These are phyloP conservation scores for Yueomyces sp. DNA, from an alignment of 805 yeast species.

Conservation along the genomic window DNA sequence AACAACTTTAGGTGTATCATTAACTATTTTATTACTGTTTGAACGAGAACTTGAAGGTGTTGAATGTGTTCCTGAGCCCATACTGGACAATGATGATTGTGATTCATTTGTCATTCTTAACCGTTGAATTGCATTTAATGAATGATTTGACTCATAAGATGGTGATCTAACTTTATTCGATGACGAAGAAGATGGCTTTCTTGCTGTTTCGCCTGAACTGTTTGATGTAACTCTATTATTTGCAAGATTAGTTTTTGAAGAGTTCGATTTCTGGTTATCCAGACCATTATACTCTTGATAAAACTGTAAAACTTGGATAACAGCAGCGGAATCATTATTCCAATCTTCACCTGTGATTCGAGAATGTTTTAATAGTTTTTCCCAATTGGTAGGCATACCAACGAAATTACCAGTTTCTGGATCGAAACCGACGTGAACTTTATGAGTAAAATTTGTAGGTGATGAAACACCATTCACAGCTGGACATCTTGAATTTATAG, in stretches of 20 bases:
- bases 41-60: not conserved
- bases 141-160: not conserved
- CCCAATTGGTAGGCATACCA: slow-evolving; percentile 94
- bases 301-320: slow-evolving; percentile 79
- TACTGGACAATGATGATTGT: not conserved
- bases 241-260: not conserved
- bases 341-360: slow-evolving; percentile 89
- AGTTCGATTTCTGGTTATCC: not conserved
- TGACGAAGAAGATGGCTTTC: not conserved
- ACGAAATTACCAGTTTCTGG: slow-evolving; percentile 78
- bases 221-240: not conserved
- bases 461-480: slow-evolving; percentile 56
- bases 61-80: not conserved
- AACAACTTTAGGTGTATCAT: not conserved
- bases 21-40: not conserved
- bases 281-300: slow-evolving; percentile 35
- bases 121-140: not conserved
- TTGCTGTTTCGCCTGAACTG: not conserved
- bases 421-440: slow-evolving; percentile 79
- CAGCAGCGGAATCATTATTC: slow-evolving; percentile 89
- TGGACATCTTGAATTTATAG: slow-evolving; percentile 68
- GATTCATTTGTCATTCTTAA: not conserved
- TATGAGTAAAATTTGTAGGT: slow-evolving; percentile 91
- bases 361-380: slow-evolving; percentile 64
- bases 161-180: not conserved